Percentiles rank a stretch among this genome's conserved stretches.
Evolutionary conservation across 441 rosid genomes (phyloP).

Genomic region (Arabidopsis lyrata): DNA sequence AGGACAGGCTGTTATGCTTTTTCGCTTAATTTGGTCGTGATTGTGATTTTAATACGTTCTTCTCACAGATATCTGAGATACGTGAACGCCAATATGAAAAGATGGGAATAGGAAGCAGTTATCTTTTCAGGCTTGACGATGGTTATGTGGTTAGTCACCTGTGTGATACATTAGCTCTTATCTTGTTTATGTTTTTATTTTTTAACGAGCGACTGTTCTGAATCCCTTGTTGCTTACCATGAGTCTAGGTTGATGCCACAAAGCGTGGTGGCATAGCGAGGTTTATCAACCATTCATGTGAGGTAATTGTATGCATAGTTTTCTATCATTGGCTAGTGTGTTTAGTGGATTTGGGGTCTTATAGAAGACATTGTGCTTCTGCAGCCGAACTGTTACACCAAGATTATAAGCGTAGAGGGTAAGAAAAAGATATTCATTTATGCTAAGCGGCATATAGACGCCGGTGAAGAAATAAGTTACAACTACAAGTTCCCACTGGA

Average conservation of each 20-base stretch:
- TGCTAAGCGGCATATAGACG: conserved; percentile 85
- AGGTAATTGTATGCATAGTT: conserved; percentile 53
- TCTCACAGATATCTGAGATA: conserved; percentile 92
- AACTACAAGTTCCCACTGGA: conserved; percentile 99
- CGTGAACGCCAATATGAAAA: conserved; percentile 92
- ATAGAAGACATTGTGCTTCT: conserved; percentile 43
- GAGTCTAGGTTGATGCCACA: conserved; percentile 91
- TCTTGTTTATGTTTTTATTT: conserved; percentile 6
- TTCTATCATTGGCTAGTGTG: conserved; percentile 37
- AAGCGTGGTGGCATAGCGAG: conserved; percentile 99
- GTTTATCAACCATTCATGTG: conserved; percentile 98
- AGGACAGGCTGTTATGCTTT: conserved; percentile 7
- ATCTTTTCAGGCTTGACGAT: conserved; percentile 97
- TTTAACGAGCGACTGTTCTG: neutral
- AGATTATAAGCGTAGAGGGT: conserved; percentile 94
- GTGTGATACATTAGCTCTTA: conserved; percentile 7
- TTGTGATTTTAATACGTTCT: conserved; percentile 25
- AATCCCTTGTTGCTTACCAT: conserved; percentile 33
- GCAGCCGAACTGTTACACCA: conserved; percentile 99
- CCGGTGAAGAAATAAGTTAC: conserved; percentile 96
- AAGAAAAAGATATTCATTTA: conserved; percentile 95
- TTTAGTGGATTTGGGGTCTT: conserved; percentile 36
- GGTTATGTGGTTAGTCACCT: conserved; percentile 87
- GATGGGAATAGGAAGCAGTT: conserved; percentile 99
- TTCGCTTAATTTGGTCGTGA: conserved; percentile 29